Evolutionary conservation across 73 alveolate genomes (phyloP).

Genomic region (Stentor roeselii): DNA sequence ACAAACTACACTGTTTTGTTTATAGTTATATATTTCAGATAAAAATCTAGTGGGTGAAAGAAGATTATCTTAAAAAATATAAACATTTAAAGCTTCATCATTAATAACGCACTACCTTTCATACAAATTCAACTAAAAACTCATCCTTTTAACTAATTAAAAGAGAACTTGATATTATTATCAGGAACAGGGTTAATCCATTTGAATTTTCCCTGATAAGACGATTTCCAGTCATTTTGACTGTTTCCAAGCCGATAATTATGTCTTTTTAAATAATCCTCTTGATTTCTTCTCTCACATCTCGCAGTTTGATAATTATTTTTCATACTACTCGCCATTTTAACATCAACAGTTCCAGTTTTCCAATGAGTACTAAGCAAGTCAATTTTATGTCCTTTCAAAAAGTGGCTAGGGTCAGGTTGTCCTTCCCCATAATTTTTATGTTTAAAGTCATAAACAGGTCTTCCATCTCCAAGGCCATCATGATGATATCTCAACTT

Average conservation of each 20-base stretch:
- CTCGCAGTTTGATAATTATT: not conserved
- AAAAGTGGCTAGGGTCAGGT: not conserved
- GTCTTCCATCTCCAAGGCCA: not conserved
- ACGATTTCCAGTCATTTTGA: not conserved
- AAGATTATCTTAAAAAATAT: too few species aligned
- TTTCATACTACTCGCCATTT: not conserved
- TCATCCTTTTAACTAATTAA: too few species aligned
- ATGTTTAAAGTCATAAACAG: not conserved
- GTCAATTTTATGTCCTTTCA: not conserved
- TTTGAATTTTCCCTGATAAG: not conserved
- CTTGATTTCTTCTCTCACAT: not conserved
- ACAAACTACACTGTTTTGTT: too few species aligned
- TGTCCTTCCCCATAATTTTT: not conserved
- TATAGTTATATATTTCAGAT: too few species aligned
- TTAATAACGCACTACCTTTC: too few species aligned
- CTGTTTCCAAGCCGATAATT: not conserved
- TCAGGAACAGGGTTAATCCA: constrained; percentile 27
- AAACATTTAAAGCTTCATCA: too few species aligned
- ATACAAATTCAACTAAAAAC: too few species aligned
- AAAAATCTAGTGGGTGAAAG: too few species aligned
- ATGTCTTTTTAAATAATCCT: not conserved
- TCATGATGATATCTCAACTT: not conserved
- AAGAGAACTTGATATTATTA: not conserved
- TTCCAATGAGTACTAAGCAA: not conserved
- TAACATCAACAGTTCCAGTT: not conserved